These are phyloP conservation scores for Dalechampia spathulata DNA, from an alignment of 441 rosid species.

Conservation along the genomic window DNA sequence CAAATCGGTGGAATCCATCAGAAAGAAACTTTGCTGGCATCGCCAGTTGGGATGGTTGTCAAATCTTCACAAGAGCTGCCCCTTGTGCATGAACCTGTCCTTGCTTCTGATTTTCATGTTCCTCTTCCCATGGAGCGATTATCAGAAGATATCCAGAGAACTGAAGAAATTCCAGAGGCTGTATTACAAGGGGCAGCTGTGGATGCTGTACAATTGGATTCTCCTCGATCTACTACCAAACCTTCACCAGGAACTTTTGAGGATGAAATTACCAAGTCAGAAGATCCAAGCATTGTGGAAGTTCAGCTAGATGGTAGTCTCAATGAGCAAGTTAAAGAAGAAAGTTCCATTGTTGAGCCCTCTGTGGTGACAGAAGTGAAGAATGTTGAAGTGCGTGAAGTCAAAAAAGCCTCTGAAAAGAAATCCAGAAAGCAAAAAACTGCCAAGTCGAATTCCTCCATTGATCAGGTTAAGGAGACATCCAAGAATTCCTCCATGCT, in stretches of 20 bases:
- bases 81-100: constrained; percentile 25
- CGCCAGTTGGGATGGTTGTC: constrained; percentile 25
- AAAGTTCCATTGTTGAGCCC: constrained; percentile 24
- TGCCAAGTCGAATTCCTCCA: constrained; percentile 42
- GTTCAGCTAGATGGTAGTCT: constrained; percentile 24
- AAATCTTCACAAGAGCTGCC: constrained; percentile 23
- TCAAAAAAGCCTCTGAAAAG: constrained; percentile 66
- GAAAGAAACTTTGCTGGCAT: constrained; percentile 31
- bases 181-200: constrained; percentile 17
- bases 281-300: constrained; percentile 18
- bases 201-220: constrained; percentile 17
- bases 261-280: constrained; percentile 22
- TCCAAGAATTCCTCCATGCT: constrained; percentile 31
- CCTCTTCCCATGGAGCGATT: constrained; percentile 24
- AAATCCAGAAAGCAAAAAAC: constrained; percentile 81
- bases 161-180: constrained; percentile 19
- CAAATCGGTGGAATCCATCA: constrained; percentile 30
- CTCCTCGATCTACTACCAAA: constrained; percentile 17
- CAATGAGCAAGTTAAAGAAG: constrained; percentile 30
- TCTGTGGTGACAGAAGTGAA: constrained; percentile 30
- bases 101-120: constrained; percentile 26
- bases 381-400: constrained; percentile 48
- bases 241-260: constrained; percentile 24
- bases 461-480: constrained; percentile 53
- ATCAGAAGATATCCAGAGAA: constrained; percentile 22